phyloP scores from a whole-genome alignment of 78 protist species.

The Dictyostelium capitatum region DNA sequence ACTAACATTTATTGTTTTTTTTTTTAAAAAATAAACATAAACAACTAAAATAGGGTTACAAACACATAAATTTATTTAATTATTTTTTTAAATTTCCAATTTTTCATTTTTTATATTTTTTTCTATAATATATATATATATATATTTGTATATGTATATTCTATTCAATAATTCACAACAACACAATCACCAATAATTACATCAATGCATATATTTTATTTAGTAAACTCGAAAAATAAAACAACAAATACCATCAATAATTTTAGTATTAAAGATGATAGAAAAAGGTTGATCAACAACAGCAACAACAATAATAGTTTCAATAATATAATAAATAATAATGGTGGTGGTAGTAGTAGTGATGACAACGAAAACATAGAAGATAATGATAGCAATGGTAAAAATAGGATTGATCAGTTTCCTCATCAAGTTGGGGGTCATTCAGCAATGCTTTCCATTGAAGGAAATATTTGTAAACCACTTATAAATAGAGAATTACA shows the following conservation, averaged over 20 bases:
- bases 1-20: not conserved
- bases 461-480: slow-evolving; percentile 57
- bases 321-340: not conserved
- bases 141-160: not conserved
- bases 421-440: slow-evolving; percentile 78
- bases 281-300: not conserved
- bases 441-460: slow-evolving; percentile 49
- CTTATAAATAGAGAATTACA: slow-evolving; percentile 49
- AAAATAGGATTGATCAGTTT: slow-evolving; percentile 30
- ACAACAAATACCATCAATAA: not conserved
- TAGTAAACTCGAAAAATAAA: not conserved
- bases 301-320: too few relatives aligned
- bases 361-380: not conserved
- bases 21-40: not conserved
- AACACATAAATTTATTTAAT: not conserved
- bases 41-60: not conserved
- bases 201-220: slow-evolving; percentile 35
- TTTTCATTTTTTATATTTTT: not conserved
- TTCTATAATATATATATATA: not conserved
- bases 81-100: not conserved
- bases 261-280: slow-evolving; percentile 1
- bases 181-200: too few relatives aligned
- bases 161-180: not conserved
- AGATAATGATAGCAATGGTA: not conserved
- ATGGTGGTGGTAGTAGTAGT: not conserved